Conservation (phyloP, 139 green algal genomes). For the Marvania coccoides region DNA sequence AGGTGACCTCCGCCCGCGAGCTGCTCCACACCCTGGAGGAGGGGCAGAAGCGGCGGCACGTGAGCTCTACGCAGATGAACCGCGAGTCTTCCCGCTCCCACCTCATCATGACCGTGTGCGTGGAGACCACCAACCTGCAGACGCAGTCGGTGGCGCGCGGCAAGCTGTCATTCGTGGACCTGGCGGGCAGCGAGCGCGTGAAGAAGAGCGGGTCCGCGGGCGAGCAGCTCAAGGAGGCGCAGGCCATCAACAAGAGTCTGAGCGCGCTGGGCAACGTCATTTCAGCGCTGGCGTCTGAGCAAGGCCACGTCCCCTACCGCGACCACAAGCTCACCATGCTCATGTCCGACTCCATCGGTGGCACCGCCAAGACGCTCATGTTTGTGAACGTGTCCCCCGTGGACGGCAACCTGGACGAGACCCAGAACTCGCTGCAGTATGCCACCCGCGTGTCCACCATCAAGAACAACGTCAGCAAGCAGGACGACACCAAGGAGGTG, state of each 20-base stretch:
- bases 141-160: conserved; percentile 77
- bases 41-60: conserved; percentile 37
- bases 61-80: conserved; percentile 73
- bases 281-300: conserved; percentile 75
- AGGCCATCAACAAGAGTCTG: conserved; percentile 98
- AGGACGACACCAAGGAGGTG: conserved; percentile 82
- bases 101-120: conserved; percentile 88
- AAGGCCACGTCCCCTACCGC: conserved; percentile 73
- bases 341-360: conserved; percentile 84
- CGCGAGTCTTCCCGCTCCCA: conserved; percentile 81
- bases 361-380: conserved; percentile 72
- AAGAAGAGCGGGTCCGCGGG: conserved; percentile 89
- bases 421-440: conserved; percentile 78
- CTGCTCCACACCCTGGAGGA: conserved; percentile 54
- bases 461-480: conserved; percentile 80
- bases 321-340: conserved; percentile 99
- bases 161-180: conserved; percentile 95
- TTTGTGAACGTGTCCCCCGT: conserved; percentile 79
- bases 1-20: conserved; percentile 41
- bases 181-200: conserved; percentile 88
- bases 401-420: conserved; percentile 88
- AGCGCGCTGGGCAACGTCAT: conserved; percentile 95
- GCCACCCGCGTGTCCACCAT: conserved; percentile 90
- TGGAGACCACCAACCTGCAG: conserved; percentile 92
- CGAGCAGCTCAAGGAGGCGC: conserved; percentile 94